A percentile compares a stretch with the other conserved stretches of the same genome.
Conservation (phyloP, 2,329 filamentous ascomycete genomes). For the Penicillium sp. region DNA sequence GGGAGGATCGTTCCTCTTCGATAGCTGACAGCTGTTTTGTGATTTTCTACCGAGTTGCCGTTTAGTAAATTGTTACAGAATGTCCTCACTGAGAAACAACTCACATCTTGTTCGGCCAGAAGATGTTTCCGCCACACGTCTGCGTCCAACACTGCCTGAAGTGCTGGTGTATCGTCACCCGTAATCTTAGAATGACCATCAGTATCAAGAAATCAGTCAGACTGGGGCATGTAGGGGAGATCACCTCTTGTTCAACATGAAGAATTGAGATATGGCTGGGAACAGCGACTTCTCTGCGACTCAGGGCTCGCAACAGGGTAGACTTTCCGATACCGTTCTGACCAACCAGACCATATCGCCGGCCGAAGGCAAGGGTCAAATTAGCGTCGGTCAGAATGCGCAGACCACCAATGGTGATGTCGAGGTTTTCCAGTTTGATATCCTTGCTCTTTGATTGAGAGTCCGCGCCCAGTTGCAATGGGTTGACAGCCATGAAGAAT, state of each 20-base stretch:
- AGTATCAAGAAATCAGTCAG: conserved; percentile 14
- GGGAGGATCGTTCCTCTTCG: conserved; percentile 70
- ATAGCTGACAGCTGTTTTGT: conserved; percentile 71
- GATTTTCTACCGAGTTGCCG: conserved; percentile 60
- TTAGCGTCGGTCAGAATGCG: conserved; percentile 90
- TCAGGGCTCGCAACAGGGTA: conserved; percentile 88
- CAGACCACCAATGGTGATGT: conserved; percentile 85
- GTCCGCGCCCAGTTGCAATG: conserved; percentile 76
- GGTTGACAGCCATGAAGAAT: conserved; percentile 99
- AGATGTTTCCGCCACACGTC: conserved; percentile 98
- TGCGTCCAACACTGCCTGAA: conserved; percentile 94
- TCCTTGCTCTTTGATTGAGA: conserved; percentile 89
- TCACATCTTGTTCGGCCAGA: conserved; percentile 78
- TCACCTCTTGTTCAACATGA: conserved; percentile 94
- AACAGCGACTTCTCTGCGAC: conserved; percentile 88
- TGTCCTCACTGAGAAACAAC: conserved; percentile 27
- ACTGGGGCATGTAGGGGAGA: background rate
- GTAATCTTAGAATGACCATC: conserved; percentile 61
- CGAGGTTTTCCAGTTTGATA: conserved; percentile 95
- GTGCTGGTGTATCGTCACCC: conserved; percentile 89
- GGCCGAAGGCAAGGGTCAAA: conserved; percentile 85
- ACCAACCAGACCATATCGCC: conserved; percentile 94
- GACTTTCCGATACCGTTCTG: conserved; percentile 99
- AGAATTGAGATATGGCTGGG: conserved; percentile 98
- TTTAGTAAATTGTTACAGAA: background rate